Conservation (phyloP, 176 grass and related monocot genomes). For the Musa beccarii region DNA sequence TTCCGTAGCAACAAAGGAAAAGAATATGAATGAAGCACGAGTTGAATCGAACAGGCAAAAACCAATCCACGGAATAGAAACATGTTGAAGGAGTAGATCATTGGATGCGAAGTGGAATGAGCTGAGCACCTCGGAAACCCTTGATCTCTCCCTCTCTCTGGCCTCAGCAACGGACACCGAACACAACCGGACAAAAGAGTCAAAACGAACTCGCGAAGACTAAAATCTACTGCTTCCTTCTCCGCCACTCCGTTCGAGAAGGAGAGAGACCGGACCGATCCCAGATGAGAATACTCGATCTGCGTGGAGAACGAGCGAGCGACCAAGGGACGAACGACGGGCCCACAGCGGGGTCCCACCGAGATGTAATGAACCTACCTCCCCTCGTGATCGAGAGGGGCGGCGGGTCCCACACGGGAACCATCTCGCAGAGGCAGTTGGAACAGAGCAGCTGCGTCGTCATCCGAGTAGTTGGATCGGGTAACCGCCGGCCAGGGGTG, state of each 20-base stretch:
- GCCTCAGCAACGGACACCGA: neutral
- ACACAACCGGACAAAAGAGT: neutral
- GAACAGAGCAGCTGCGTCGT: too few relatives aligned
- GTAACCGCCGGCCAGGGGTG: neutral
- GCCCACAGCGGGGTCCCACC: neutral
- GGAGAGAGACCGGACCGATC: neutral
- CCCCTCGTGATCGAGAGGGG: neutral
- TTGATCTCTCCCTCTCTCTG: neutral
- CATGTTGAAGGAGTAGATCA: neutral
- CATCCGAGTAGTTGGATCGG: neutral
- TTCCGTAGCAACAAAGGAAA: neutral
- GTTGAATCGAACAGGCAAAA: neutral
- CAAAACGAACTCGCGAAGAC: neutral
- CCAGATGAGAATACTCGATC: neutral
- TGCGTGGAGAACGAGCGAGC: neutral
- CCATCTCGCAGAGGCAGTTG: too few relatives aligned
- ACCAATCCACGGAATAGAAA: neutral
- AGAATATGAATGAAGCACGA: neutral
- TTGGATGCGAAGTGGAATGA: neutral
- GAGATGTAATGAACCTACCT: neutral
- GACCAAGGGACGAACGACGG: neutral
- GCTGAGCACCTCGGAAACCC: neutral
- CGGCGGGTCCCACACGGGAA: too few relatives aligned
- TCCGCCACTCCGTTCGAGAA: neutral
- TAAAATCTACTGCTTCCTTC: neutral